A percentile compares a stretch with the other conserved stretches of the same genome.
phyloP scores from a whole-genome alignment of 2,329 filamentous ascomycete species.

The Fusarium chlamydosporum region DNA sequence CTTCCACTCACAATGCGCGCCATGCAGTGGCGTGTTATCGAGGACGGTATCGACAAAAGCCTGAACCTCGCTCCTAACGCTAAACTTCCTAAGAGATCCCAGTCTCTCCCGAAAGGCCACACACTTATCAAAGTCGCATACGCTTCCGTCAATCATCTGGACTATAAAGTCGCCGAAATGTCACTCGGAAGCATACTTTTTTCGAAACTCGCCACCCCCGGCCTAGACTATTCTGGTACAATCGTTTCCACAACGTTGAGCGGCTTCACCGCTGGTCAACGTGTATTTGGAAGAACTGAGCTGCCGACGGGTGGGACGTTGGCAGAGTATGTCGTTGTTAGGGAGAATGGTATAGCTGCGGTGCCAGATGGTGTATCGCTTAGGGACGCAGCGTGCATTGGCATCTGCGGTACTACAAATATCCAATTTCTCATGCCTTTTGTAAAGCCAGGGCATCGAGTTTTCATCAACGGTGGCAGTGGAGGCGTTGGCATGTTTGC shows the following conservation, averaged over 20 bases:
- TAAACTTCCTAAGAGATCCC: conserved; percentile 15
- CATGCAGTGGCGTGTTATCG: conserved; percentile 36
- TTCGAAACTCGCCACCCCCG: conserved; percentile 31
- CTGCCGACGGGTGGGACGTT: conserved; percentile 18
- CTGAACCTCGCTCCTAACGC: conserved; percentile 12
- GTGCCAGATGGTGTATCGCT: conserved; percentile 21
- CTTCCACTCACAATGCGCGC: conserved; percentile 40
- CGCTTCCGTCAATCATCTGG: conserved; percentile 43
- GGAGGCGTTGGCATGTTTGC: conserved; percentile 41
- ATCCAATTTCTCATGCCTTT: conserved; percentile 18
- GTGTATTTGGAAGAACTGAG: conserved; percentile 36
- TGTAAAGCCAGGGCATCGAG: conserved; percentile 7
- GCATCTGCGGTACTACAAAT: conserved; percentile 33
- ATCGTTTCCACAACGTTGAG: conserved; percentile 6
- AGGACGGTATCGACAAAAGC: conserved; percentile 40
- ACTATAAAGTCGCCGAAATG: conserved; percentile 43
- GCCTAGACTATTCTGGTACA: conserved; percentile 41
- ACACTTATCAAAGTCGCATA: conserved; percentile 39
- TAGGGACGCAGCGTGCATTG: conserved; percentile 27
- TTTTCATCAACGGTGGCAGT: conserved; percentile 38
- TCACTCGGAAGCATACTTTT: conserved; percentile 23
- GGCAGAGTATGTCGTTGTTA: conserved; percentile 39
- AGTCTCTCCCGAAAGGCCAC: conserved; percentile 11
- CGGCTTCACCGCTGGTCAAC: conserved; percentile 9
- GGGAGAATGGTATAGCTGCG: conserved; percentile 5